These are phyloP conservation scores for Agaricus sinodeliciosus DNA, from an alignment of 768 basidiomycete genomes.

Conservation along the genomic window DNA sequence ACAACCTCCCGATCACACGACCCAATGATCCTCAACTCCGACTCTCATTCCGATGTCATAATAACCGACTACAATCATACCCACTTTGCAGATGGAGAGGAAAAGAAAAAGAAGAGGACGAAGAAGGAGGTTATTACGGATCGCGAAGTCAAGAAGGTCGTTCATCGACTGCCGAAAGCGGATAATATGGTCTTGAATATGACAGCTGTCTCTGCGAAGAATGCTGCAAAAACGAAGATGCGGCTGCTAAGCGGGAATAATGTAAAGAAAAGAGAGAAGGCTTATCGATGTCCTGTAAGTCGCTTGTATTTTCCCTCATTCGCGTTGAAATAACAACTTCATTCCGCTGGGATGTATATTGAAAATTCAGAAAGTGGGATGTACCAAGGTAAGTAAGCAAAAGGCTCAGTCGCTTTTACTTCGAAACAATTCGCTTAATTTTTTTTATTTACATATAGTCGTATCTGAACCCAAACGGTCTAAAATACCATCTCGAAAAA, in stretches of 20 bases:
- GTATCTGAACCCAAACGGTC: slow-evolving; percentile 61
- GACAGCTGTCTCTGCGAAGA: slow-evolving; percentile 11
- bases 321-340: too few relatives aligned
- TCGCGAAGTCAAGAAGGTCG: too few relatives aligned
- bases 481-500: slow-evolving; percentile 63
- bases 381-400: slow-evolving; percentile 39
- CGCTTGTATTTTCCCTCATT: too few relatives aligned
- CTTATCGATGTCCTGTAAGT: slow-evolving; percentile 44
- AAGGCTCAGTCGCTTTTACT: not conserved
- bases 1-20: slow-evolving; percentile 5
- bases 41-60: not conserved
- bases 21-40: slow-evolving; percentile 1
- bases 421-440: not conserved
- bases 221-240: slow-evolving; percentile 6
- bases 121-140: not conserved
- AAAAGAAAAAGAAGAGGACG: not conserved
- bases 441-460: slow-evolving; percentile 23
- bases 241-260: slow-evolving; percentile 3
- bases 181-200: slow-evolving; percentile 3
- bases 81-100: not conserved
- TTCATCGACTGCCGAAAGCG: not conserved
- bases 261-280: slow-evolving; percentile 31
- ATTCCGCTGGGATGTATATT: too few relatives aligned
- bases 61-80: too few relatives aligned
- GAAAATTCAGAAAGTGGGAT: slow-evolving; percentile 34